phyloP scores from a whole-genome alignment of 139 green algal species.

The Closterium sp. region DNA sequence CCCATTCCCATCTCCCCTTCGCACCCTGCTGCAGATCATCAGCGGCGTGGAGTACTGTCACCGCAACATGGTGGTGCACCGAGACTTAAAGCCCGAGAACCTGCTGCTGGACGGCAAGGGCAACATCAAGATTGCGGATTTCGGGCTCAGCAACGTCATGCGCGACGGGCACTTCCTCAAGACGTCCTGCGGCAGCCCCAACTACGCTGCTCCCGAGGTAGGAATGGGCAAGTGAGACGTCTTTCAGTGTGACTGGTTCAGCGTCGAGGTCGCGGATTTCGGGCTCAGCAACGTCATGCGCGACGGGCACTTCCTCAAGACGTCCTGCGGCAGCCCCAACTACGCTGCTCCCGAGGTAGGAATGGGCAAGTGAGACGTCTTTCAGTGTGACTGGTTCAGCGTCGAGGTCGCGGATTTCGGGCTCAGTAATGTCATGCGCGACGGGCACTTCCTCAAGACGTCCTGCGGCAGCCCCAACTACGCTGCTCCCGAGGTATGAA shows the following conservation, averaged over 20 bases:
- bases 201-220: conserved; percentile 98
- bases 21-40: conserved; percentile 46
- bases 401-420: conserved; percentile 98
- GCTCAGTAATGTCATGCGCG: conserved; percentile 95
- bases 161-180: conserved; percentile 98
- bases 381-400: conserved; percentile 40
- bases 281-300: conserved; percentile 97
- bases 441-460: conserved; percentile 99
- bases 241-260: conserved; percentile 49
- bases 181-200: conserved; percentile 93
- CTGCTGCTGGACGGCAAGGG: conserved; percentile 87
- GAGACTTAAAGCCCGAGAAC: conserved; percentile 95
- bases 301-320: conserved; percentile 96
- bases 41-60: conserved; percentile 96
- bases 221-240: background rate
- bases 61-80: conserved; percentile 92
- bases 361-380: too few species aligned
- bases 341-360: conserved; percentile 94
- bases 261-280: conserved; percentile 96
- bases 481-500: conserved; percentile 86
- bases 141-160: conserved; percentile 98
- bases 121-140: conserved; percentile 95
- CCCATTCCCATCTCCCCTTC: background rate
- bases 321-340: conserved; percentile 93
- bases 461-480: conserved; percentile 97